Evolutionary conservation across 306 rosid species (phyloP).

Genomic region (Senna tora): DNA sequence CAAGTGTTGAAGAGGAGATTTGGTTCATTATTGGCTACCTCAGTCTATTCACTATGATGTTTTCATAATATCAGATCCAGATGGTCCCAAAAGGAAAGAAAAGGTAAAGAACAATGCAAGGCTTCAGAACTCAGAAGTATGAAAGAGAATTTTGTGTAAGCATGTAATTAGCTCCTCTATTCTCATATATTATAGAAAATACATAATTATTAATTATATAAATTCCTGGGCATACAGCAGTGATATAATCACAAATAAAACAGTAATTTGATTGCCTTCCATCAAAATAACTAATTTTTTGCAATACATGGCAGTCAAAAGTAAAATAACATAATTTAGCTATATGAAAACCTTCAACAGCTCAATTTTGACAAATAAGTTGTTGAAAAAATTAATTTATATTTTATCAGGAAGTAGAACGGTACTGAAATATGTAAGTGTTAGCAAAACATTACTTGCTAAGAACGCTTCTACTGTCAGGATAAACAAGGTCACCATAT

Average conservation of each 20-base stretch:
- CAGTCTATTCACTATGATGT: neutral
- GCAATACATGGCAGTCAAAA: neutral
- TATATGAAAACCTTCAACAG: neutral
- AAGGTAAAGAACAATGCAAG: neutral
- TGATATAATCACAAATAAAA: neutral
- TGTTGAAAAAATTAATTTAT: neutral
- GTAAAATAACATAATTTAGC: constrained; percentile 20
- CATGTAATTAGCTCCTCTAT: neutral
- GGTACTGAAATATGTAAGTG: constrained; percentile 31
- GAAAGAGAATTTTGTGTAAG: neutral
- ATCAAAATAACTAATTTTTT: neutral
- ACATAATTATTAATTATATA: too few relatives aligned
- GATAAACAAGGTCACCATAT: constrained; percentile 90
- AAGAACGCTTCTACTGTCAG: constrained; percentile 69
- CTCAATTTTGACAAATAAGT: neutral
- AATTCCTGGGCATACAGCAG: too few relatives aligned
- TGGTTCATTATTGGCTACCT: neutral
- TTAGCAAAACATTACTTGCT: constrained; percentile 62
- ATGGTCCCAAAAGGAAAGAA: neutral
- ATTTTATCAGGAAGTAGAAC: neutral
- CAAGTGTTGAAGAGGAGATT: neutral
- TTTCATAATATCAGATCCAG: constrained; percentile 7
- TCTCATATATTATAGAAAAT: neutral
- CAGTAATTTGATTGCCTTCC: constrained; percentile 5
- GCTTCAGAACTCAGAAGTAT: neutral